These are phyloP conservation scores for Fusarium sp. DNA, from an alignment of 2,329 filamentous ascomycete species.

Conservation along the genomic window DNA sequence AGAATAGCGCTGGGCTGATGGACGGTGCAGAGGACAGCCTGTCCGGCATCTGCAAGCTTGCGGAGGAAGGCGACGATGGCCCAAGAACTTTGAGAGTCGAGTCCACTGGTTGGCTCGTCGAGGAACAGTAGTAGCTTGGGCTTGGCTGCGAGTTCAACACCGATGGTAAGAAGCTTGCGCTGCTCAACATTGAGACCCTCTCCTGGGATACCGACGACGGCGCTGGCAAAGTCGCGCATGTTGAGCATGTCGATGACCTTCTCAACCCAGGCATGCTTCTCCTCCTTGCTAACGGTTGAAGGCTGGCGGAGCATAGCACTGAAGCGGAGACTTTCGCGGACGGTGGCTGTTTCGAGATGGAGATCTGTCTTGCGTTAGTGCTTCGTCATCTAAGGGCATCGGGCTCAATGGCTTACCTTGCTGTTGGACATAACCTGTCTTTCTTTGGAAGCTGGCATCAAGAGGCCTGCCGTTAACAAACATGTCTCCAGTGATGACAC, in stretches of 20 bases:
- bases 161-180: constrained; percentile 72
- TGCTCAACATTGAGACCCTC: constrained; percentile 73
- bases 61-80: constrained; percentile 73
- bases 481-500: constrained; percentile 75
- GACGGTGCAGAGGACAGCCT: constrained; percentile 68
- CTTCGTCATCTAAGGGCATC: rapidly evolving
- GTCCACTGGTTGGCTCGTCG: constrained; percentile 71
- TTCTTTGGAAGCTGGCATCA: constrained; percentile 71
- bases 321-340: constrained; percentile 67
- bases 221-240: constrained; percentile 76
- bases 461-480: constrained; percentile 71
- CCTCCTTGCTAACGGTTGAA: constrained; percentile 62
- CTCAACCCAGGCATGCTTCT: constrained; percentile 73
- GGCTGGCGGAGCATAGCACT: constrained; percentile 71
- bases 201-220: constrained; percentile 73
- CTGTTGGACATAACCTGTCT: constrained; percentile 77
- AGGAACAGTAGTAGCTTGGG: constrained; percentile 72
- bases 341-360: constrained; percentile 67
- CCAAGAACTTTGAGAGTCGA: constrained; percentile 74
- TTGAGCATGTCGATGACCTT: constrained; percentile 75
- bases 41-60: constrained; percentile 68
- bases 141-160: constrained; percentile 69
- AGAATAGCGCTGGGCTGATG: constrained; percentile 68
- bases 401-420: constrained; percentile 58
- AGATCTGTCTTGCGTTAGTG: constrained; percentile 58